phyloP scores from a whole-genome alignment of 164 flowering plant species.

The Buxus sempervirens region DNA sequence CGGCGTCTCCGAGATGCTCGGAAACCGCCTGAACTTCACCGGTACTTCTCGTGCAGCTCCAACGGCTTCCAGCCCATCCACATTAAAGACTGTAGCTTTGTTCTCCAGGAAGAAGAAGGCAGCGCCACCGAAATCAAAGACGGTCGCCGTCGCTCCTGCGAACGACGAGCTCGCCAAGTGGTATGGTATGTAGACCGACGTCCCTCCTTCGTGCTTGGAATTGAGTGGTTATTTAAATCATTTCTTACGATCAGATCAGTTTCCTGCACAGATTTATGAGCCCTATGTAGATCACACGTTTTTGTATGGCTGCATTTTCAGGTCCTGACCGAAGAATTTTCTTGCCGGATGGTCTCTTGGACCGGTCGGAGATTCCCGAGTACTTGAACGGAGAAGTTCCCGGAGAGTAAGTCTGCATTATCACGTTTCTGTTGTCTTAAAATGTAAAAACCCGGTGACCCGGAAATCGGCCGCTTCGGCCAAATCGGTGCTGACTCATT shows the following conservation, averaged over 20 bases:
- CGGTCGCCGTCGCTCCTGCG: conserved; percentile 38
- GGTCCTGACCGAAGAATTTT: conserved; percentile 96
- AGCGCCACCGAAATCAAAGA: conserved; percentile 45
- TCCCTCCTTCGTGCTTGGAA: not conserved
- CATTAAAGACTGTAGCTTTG: conserved; percentile 73
- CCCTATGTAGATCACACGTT: too few species aligned
- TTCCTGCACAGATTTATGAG: too few species aligned
- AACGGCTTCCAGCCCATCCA: conserved; percentile 38
- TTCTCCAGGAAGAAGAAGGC: conserved; percentile 82
- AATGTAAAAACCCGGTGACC: too few species aligned
- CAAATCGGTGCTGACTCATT: too few species aligned
- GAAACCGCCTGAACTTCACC: conserved; percentile 51
- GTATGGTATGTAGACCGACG: conserved; percentile 64
- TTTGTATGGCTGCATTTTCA: conserved; percentile 18
- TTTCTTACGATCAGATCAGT: too few species aligned
- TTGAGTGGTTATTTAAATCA: too few species aligned
- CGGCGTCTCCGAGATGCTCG: conserved; percentile 70
- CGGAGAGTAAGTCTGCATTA: conserved; percentile 70
- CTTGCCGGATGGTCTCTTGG: conserved; percentile 95
- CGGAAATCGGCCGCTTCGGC: too few species aligned
- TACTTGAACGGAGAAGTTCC: conserved; percentile 97
- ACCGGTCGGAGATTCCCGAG: conserved; percentile 86
- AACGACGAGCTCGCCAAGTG: conserved; percentile 99
- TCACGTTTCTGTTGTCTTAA: not conserved
- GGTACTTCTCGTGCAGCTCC: conserved; percentile 42